Evolutionary conservation across 768 basidiomycete genomes (phyloP), one percentile per base, ranked within the genome.

Genomic region (Zangia roseola): DNA sequence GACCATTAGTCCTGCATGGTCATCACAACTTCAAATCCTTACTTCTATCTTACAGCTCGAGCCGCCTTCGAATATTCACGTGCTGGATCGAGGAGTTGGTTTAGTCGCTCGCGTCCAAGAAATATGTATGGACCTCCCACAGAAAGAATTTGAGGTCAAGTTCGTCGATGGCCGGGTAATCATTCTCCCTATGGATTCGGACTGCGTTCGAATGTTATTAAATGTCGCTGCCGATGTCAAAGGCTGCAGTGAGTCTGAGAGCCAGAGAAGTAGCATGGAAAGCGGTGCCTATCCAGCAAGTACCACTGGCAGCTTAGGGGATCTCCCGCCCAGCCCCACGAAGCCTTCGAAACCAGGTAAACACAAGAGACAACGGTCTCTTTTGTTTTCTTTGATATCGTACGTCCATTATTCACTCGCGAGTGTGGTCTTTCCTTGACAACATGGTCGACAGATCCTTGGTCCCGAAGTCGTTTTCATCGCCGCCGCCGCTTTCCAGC

Each of bases 281-380:
- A 45, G 53, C 56, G 61, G 60, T 52, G 56, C 49, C 45, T 53
- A 49, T 55, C 28, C 45, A 58, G 63, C 54, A 42, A 58, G 61
- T 40, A 45, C 25, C 6, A 33, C 39, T 4, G 36, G 52, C 10
- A 58, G 64, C 26, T 25, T 53, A 25, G 67, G 64, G 21, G 52
- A 59, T 31, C 16, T 45, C 6, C 54, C 54, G 1, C 36, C 53
- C 26, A 36, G 51, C 26, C 56, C 68, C 31, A 57, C 65, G 9
- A 56, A 60, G 43, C 43, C 70, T 34, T 58, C 58, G 36, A 78
- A 73, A 57, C 56, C 56, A 4, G 59, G 69, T 35, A 79, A 77
- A 53, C 84, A 88, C 55, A 87, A 84, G 69, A 86, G 81, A 56
- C 82, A 85, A 56, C 75, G 82, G 37, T 89, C 88, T 14, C 62